These are phyloP conservation scores for Barnettozyma sucrosica DNA, from an alignment of 805 yeast genomes.

Conservation along the genomic window DNA sequence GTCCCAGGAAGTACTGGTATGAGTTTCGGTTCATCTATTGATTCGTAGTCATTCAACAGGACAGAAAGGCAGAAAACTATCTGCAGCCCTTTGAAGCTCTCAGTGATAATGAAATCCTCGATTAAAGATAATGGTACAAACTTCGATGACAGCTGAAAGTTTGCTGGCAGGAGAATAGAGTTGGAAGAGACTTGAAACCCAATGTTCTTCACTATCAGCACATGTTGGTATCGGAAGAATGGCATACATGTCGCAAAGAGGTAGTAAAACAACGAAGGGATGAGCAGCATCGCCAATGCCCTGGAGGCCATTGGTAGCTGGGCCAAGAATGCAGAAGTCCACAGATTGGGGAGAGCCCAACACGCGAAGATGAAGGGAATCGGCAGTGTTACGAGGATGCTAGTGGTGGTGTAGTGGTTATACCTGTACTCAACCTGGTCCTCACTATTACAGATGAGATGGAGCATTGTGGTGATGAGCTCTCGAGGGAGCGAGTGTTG, in stretches of 20 bases:
- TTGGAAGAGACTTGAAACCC: conserved; percentile 41
- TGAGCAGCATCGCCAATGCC: not conserved
- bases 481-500: not conserved
- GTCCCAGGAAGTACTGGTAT: conserved; percentile 9
- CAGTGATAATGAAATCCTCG: conserved; percentile 65
- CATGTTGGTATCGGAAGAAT: conserved; percentile 21
- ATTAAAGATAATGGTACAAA: conserved; percentile 55
- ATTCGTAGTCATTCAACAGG: conserved; percentile 36
- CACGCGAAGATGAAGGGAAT: not conserved
- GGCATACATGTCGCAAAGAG: not conserved
- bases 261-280: not conserved
- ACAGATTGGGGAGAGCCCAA: not conserved
- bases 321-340: not conserved
- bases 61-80: conserved; percentile 62
- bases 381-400: not conserved
- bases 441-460: not conserved
- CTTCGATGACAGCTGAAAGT: conserved; percentile 14
- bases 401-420: not conserved
- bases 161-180: conserved; percentile 21
- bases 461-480: not conserved
- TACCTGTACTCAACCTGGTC: not conserved
- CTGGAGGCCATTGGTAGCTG: not conserved
- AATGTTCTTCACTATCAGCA: conserved; percentile 37
- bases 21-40: not conserved
- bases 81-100: conserved; percentile 64